Percentiles rank a stretch among this genome's conserved stretches.
Evolutionary conservation across 2,329 filamentous ascomycete species (phyloP).

Genomic region (Verticillium alfalfae): DNA sequence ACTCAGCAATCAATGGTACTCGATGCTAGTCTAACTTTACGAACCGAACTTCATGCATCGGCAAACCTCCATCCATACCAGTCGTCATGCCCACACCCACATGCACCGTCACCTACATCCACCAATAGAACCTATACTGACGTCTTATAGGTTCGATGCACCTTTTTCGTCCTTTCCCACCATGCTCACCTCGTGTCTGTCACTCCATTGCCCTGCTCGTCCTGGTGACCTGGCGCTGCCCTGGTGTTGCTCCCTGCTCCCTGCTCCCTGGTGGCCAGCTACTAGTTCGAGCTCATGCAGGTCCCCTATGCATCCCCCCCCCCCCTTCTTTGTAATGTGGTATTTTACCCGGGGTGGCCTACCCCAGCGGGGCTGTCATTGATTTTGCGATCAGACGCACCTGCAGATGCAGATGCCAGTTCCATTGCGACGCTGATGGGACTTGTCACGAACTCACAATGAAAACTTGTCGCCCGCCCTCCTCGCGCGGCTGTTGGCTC

Average conservation of each 20-base stretch:
- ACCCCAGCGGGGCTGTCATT: not conserved
- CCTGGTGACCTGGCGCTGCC: not conserved
- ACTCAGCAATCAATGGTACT: not conserved
- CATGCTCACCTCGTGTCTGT: no score
- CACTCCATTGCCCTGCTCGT: no score
- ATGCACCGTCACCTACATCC: not conserved
- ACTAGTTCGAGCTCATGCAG: not conserved
- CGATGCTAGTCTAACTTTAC: not conserved
- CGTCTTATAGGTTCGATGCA: not conserved
- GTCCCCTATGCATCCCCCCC: no score
- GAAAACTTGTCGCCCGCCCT: not conserved
- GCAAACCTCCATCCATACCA: not conserved
- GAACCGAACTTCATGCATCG: not conserved
- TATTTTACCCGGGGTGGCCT: not conserved
- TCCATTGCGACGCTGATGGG: not conserved
- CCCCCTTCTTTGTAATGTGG: not conserved
- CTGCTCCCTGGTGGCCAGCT: not conserved
- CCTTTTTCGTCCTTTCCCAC: not conserved
- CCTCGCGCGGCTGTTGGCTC: not conserved
- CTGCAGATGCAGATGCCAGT: not conserved
- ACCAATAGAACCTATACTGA: no score
- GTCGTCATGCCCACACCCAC: not conserved
- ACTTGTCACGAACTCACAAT: not conserved
- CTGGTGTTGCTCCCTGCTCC: no score
- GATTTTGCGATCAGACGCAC: not conserved